Evolutionary conservation across 2,329 filamentous ascomycete genomes (phyloP).

Genomic region (Rachicladosporium sp.): DNA sequence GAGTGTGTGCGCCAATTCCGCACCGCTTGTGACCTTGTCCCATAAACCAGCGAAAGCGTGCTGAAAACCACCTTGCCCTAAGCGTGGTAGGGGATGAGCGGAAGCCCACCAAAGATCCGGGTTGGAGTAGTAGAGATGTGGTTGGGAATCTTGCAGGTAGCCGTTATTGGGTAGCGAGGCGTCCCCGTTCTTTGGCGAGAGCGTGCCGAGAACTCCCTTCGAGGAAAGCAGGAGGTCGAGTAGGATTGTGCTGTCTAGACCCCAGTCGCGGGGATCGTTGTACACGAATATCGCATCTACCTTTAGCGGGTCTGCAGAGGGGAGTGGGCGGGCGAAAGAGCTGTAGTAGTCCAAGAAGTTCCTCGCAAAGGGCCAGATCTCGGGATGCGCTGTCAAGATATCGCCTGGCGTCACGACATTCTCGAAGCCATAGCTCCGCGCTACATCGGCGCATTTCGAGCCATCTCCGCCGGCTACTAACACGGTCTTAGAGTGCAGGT

Average conservation of each 20-base stretch:
- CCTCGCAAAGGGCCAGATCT: constrained; percentile 72
- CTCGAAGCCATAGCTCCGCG: constrained; percentile 54
- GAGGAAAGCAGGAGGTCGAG: constrained; percentile 70
- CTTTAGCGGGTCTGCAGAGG: constrained; percentile 48
- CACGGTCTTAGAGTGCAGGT: constrained; percentile 42
- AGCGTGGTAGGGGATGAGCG: constrained; percentile 67
- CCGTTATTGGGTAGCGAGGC: constrained; percentile 53
- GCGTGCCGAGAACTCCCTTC: constrained; percentile 67
- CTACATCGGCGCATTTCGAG: constrained; percentile 4
- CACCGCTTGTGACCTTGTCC: constrained; percentile 53
- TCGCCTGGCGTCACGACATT: constrained; percentile 79
- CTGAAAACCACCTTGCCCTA: constrained; percentile 86
- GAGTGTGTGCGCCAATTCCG: constrained; percentile 41
- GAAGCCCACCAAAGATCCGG: constrained; percentile 84
- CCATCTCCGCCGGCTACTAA: constrained; percentile 36
- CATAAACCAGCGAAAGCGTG: constrained; percentile 72
- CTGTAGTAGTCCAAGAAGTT: constrained; percentile 52
- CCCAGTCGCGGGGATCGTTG: constrained; percentile 95
- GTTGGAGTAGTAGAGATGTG: constrained; percentile 76
- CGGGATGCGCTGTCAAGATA: constrained; percentile 59
- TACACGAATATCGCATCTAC: constrained; percentile 88
- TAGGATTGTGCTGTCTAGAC: constrained; percentile 74
- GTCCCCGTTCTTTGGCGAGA: constrained; percentile 60
- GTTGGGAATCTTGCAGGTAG: constrained; percentile 74
- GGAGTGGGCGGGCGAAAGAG: constrained; percentile 45